phyloP scores from a whole-genome alignment of 495 filamentous ascomycete genomes.

The Aspergillus nanangensis region DNA sequence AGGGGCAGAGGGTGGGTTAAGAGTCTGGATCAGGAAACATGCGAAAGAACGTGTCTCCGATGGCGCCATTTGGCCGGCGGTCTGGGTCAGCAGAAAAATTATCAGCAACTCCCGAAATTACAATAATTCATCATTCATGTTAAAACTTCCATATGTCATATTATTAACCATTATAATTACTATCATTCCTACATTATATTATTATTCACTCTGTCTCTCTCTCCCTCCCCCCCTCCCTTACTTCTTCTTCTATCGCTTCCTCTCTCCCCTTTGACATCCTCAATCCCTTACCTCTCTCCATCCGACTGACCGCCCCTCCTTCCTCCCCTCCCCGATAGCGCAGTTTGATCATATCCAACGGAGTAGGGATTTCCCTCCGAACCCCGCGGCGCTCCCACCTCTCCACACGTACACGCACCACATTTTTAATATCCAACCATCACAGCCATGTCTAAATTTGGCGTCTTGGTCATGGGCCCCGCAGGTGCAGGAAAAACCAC shows the following conservation, averaged over 20 bases:
- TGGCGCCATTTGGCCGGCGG: constrained; percentile 25
- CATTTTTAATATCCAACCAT: neutral
- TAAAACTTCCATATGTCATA: too few relatives aligned
- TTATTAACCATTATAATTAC: too few relatives aligned
- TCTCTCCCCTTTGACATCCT: neutral
- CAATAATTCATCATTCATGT: neutral
- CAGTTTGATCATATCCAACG: too few relatives aligned
- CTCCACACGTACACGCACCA: neutral
- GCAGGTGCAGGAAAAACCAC: constrained; percentile 91
- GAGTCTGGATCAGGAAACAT: constrained; percentile 14
- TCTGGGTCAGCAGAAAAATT: constrained; percentile 13
- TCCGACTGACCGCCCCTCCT: neutral
- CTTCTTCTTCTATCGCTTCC: neutral
- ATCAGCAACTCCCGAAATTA: neutral
- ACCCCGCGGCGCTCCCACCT: neutral
- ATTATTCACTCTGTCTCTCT: neutral
- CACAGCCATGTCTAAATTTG: constrained; percentile 80
- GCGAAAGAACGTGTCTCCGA: constrained; percentile 25
- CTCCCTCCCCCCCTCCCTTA: neutral
- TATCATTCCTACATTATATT: too few relatives aligned
- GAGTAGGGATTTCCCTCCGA: too few relatives aligned
- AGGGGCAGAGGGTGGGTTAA: constrained; percentile 4
- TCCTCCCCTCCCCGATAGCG: neutral
- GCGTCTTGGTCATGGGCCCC: constrained; percentile 90
- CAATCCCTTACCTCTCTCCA: neutral